These are phyloP conservation scores for Calocybe cyanea DNA, from an alignment of 768 basidiomycete species.

Conservation along the genomic window DNA sequence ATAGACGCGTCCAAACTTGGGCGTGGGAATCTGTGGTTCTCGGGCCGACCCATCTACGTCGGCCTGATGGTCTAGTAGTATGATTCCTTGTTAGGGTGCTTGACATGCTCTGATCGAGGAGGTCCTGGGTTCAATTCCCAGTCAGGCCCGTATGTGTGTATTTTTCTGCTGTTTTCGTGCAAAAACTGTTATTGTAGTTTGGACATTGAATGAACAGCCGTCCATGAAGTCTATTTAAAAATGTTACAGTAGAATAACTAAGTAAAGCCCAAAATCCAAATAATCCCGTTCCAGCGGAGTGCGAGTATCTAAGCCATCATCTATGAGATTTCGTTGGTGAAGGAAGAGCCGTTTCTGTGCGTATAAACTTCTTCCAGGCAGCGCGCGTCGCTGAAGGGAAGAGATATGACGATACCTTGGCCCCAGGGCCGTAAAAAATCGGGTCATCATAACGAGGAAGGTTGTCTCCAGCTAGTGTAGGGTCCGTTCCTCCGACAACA, in stretches of 20 bases:
- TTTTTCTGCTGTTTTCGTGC: no score
- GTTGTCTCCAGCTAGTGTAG: slow-evolving; percentile 39
- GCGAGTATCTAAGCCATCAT: background rate
- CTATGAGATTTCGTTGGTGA: slow-evolving; percentile 5
- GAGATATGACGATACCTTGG: slow-evolving; percentile 48
- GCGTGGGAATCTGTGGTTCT: background rate
- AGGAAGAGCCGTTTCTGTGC: slow-evolving; percentile 31
- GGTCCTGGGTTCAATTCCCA: slow-evolving; percentile 89
- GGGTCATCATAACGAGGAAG: slow-evolving; percentile 52
- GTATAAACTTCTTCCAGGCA: slow-evolving; percentile 52
- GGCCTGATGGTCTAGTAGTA: slow-evolving; percentile 57
- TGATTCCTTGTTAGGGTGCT: slow-evolving; percentile 57
- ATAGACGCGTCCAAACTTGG: slow-evolving; percentile 25
- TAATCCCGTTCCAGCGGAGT: background rate
- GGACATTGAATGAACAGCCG: no score
- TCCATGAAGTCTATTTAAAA: no score
- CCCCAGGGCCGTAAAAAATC: slow-evolving; percentile 51
- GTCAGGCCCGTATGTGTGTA: slow-evolving; percentile 48
- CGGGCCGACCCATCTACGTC: background rate
- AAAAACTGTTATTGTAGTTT: no score
- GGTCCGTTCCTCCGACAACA: slow-evolving; percentile 48
- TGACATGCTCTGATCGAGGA: slow-evolving; percentile 52
- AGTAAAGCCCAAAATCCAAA: background rate
- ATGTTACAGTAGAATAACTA: background rate
- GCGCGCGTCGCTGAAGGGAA: slow-evolving; percentile 52